Percentiles rank a stretch among this genome's conserved stretches.
Evolutionary conservation across 2,329 filamentous ascomycete genomes (phyloP).

Genomic region (Fusarium fujikuroi): DNA sequence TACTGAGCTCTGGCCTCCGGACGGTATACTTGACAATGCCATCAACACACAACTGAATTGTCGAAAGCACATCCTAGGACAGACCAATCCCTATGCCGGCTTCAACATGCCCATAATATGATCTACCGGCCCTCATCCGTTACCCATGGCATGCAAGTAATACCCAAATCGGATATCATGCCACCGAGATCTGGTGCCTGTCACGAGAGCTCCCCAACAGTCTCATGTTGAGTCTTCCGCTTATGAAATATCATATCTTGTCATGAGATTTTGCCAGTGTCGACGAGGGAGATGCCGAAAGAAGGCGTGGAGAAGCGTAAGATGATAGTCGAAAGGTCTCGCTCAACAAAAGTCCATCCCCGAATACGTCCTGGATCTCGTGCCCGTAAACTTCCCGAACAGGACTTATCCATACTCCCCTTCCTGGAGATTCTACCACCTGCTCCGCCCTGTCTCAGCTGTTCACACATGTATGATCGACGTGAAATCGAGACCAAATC

Average conservation of each 20-base stretch:
- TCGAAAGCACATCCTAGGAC: not conserved
- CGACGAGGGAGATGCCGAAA: not conserved
- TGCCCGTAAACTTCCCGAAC: not conserved
- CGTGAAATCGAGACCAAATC: not conserved
- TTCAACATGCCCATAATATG: not conserved
- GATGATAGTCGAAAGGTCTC: not conserved
- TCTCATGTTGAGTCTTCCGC: not conserved
- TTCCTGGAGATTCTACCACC: not conserved
- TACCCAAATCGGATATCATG: conserved; percentile 2
- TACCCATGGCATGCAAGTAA: not conserved
- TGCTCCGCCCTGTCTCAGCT: not conserved
- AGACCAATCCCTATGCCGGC: not conserved
- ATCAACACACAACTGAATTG: not conserved
- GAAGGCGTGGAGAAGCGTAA: conserved; percentile 5
- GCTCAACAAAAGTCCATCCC: not conserved
- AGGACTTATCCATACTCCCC: not conserved
- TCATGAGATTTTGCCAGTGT: not conserved
- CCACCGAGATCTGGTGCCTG: not conserved
- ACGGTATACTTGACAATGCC: not conserved
- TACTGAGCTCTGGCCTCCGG: not conserved
- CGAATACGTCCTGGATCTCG: not conserved
- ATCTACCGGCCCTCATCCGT: not conserved
- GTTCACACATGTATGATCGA: not conserved
- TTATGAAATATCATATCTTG: not conserved
- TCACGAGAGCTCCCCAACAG: conserved; percentile 10